Conservation (phyloP, 2,329 filamentous ascomycete genomes). For the Colletotrichum simmondsii region DNA sequence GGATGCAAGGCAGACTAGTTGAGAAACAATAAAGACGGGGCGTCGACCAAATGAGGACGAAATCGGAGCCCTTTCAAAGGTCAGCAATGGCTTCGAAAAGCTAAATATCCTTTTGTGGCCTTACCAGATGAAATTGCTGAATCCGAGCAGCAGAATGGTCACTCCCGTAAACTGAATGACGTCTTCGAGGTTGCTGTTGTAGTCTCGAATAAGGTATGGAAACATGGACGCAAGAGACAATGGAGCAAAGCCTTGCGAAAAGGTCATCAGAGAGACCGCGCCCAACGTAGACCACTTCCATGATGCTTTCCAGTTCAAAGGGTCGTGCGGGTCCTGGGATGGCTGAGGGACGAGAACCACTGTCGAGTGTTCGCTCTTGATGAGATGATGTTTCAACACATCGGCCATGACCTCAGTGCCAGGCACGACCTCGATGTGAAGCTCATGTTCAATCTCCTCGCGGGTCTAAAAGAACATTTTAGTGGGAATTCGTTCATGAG, state of each 20-base stretch:
- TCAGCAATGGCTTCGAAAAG: neutral
- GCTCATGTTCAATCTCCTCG: conserved; percentile 33
- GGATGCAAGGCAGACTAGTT: neutral
- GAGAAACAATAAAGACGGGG: neutral
- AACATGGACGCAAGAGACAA: conserved; percentile 66
- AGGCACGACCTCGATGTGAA: conserved; percentile 45
- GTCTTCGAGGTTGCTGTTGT: conserved; percentile 61
- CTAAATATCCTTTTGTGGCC: neutral
- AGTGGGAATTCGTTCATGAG: neutral
- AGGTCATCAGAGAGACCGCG: conserved; percentile 50
- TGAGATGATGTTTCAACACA: conserved; percentile 71
- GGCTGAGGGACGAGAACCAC: conserved; percentile 61
- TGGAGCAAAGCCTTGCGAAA: conserved; percentile 53
- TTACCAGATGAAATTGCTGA: neutral
- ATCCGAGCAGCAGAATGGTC: neutral
- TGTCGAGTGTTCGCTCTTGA: conserved; percentile 60
- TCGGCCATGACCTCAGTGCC: conserved; percentile 56
- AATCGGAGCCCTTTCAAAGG: neutral
- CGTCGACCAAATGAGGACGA: neutral
- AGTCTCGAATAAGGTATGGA: conserved; percentile 64
- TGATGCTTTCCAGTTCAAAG: conserved; percentile 36
- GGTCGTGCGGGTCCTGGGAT: conserved; percentile 28
- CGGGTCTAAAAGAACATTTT: neutral
- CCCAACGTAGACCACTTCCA: conserved; percentile 54
- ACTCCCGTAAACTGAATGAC: conserved; percentile 60